Conservation (phyloP, 805 yeast genomes). For the Candida jianshihensis region DNA sequence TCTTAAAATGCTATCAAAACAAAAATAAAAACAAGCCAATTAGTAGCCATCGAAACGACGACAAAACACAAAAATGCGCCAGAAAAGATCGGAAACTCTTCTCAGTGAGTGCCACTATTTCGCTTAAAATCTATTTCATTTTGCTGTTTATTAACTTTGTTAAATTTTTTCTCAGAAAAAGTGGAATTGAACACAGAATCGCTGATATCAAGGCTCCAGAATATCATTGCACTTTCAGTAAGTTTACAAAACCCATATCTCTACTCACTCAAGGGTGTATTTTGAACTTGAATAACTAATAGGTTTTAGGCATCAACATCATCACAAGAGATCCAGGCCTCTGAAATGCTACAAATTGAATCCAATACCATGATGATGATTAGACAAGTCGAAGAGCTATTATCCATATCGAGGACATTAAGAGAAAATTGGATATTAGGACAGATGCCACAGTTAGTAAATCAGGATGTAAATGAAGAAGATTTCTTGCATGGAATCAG, state of each 20-base stretch:
- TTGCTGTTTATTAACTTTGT: no score
- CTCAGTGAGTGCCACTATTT: constrained; percentile 26
- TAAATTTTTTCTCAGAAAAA: constrained; percentile 30
- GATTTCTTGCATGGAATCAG: constrained; percentile 5
- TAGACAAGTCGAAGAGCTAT: constrained; percentile 44
- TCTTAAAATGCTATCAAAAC: no score
- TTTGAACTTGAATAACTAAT: not conserved
- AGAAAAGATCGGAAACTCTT: constrained; percentile 34
- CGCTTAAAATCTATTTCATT: not conserved
- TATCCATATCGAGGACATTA: constrained; percentile 39
- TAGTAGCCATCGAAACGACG: not conserved
- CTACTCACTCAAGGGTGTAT: not conserved
- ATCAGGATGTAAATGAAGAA: constrained; percentile 5
- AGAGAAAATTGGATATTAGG: constrained; percentile 55
- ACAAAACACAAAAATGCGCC: constrained; percentile 21
- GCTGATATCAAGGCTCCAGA: constrained; percentile 44
- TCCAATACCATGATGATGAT: constrained; percentile 45
- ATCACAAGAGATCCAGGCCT: constrained; percentile 32
- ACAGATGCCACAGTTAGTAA: constrained; percentile 33
- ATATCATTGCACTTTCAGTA: constrained; percentile 40
- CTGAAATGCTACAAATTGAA: constrained; percentile 49
- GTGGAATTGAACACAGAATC: constrained; percentile 46
- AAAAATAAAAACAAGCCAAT: not conserved
- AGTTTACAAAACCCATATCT: no score
- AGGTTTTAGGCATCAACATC: constrained; percentile 21